Base-by-base conservation (phyloP, 148 eudicot genomes). In the Rhododendron williamsianum region DNA sequence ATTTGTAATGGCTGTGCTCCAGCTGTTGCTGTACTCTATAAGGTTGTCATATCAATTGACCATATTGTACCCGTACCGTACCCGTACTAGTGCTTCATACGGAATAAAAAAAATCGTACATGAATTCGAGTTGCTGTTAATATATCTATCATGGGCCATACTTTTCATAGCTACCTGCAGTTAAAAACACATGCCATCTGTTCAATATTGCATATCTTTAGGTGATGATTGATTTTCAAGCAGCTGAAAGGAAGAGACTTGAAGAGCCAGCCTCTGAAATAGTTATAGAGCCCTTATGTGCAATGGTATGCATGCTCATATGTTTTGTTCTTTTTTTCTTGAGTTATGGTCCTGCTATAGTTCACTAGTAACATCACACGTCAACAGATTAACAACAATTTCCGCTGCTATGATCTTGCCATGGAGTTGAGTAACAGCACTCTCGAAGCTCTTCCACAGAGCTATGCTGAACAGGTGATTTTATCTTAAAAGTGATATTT, bases 161-260 rank as follows among this genome's bases (percentile, higher is more conserved):
- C 10, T 49, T 33, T 65, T 43, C 76, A 11, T 16, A 7, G 54
- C 56, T 72, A 73, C 41, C 41, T 72, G 43, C 76, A 73, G 18
- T 49, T 71, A 9, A 48, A 69, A 86, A 16, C 10, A 25, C 38
- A 56, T 77, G n/a, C 52, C 3, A 19, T 27, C 36, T 9, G 67
- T 60, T 86, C 71, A 25, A 71, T 10, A 41, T 54, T 82, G 71
- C 36, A 71, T 52, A 45, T 80, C 81, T 83, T 83, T 87, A 97
- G 99, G 99, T 96, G 41, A 97, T 97, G 99, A 93, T 93, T 90
- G 98, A 97, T 93, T 95, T 97, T 86, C 99, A 97, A 94, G 96
- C 93, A 83, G 98, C 99, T 86, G 93, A 95, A 91, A 94, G 95
- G 90, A 91, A 97, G 90, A 91, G 95, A 87, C 91, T 97, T 83